Conservation (phyloP, 2,329 filamentous ascomycete species). For the Penicillium italicum region DNA sequence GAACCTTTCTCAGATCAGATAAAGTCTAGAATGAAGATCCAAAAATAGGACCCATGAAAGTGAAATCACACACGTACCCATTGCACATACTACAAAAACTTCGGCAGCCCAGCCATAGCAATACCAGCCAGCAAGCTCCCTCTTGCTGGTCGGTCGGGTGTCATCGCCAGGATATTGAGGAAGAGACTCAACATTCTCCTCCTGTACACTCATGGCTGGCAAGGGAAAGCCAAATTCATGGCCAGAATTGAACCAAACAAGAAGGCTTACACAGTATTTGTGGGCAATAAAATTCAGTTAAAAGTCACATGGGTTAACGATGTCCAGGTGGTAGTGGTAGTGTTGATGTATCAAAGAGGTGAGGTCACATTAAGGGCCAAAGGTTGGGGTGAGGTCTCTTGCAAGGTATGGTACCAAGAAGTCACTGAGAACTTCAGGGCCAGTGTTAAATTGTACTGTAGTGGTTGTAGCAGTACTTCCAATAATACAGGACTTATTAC, state of each 20-base stretch:
- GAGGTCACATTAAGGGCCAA: too few relatives aligned
- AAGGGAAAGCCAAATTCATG: conserved; percentile 1
- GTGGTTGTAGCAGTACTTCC: background rate
- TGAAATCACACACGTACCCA: conserved; percentile 48
- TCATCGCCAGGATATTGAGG: conserved; percentile 77
- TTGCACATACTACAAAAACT: conserved; percentile 89
- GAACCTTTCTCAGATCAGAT: conserved; percentile 56
- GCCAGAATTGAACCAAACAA: background rate
- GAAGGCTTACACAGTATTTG: background rate
- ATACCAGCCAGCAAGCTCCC: conserved; percentile 92
- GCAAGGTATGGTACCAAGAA: background rate
- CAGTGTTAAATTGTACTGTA: background rate
- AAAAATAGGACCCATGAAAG: background rate
- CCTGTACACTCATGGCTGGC: background rate
- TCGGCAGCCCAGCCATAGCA: conserved; percentile 94
- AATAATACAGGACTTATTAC: background rate
- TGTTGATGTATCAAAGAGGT: conserved; percentile 5
- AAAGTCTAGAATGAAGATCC: conserved; percentile 12
- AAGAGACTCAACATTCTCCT: conserved; percentile 27
- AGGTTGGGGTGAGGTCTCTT: background rate
- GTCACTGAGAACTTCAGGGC: background rate
- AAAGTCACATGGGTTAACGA: background rate
- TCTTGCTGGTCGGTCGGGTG: conserved; percentile 76
- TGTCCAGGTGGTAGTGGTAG: background rate
- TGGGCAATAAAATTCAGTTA: background rate